These are phyloP conservation scores for Pneumocystis oryctolagi DNA, from an alignment of 1,139 yeast genomes.

Conservation along the genomic window DNA sequence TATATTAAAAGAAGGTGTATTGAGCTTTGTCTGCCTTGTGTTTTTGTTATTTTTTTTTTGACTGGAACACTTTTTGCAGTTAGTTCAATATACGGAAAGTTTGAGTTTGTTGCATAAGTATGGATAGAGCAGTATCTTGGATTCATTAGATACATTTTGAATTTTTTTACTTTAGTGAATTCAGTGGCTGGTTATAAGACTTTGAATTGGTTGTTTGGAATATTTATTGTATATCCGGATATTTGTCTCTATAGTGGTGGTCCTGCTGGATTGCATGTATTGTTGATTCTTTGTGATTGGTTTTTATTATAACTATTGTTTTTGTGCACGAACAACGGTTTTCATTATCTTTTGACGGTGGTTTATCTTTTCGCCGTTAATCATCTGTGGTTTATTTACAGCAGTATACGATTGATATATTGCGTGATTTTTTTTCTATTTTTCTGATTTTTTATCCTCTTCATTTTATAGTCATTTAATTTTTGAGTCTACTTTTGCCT, in stretches of 20 bases:
- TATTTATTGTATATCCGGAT: not conserved
- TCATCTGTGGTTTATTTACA: not conserved
- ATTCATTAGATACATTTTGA: not conserved
- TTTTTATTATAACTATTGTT: not conserved
- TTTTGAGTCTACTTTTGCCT: not conserved
- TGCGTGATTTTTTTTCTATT: not conserved
- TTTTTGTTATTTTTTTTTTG: not conserved
- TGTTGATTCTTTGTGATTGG: not conserved
- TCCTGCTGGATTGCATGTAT: not conserved
- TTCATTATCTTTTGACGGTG: not conserved
- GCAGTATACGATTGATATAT: not conserved
- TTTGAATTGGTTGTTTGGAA: not conserved
- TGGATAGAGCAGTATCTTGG: not conserved
- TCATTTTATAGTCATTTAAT: not conserved
- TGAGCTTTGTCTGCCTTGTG: not conserved
- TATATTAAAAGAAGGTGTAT: not conserved
- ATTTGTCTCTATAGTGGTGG: not conserved
- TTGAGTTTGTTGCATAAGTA: not conserved
- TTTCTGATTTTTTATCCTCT: not conserved
- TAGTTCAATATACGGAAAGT: not conserved
- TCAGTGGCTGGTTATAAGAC: not conserved
- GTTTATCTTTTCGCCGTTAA: not conserved
- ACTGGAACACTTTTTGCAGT: not conserved
- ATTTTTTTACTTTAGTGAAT: not conserved
- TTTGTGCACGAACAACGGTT: not conserved